Conservation (phyloP, 306 rosid species). For the Casuarina cunninghamiana region DNA sequence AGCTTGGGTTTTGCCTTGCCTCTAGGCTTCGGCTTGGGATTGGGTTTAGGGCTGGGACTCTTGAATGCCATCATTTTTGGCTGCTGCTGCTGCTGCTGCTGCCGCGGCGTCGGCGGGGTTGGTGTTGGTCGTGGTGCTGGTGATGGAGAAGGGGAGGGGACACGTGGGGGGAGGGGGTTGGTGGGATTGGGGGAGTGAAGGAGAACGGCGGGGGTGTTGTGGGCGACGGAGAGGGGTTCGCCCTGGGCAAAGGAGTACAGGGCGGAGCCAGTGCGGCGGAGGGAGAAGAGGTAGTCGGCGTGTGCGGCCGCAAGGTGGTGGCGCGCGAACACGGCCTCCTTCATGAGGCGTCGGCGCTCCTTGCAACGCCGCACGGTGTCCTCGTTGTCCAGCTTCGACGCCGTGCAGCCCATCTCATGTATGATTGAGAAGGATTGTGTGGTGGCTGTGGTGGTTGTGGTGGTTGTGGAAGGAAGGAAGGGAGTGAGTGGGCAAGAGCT, state of each 20-base stretch:
- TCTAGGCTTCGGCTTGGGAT: slow-evolving; percentile 51
- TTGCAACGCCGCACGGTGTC: slow-evolving; percentile 92
- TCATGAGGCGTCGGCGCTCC: slow-evolving; percentile 94
- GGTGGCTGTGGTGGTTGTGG: neutral
- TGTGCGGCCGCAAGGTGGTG: slow-evolving; percentile 96
- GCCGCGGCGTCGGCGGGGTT: slow-evolving; percentile 65
- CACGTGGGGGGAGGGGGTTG: slow-evolving; percentile 34
- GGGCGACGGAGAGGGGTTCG: slow-evolving; percentile 76
- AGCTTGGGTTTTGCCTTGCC: slow-evolving; percentile 55
- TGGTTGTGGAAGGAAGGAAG: neutral
- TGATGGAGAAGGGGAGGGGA: slow-evolving; percentile 50
- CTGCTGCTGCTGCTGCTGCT: slow-evolving; percentile 15
- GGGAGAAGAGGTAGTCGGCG: slow-evolving; percentile 91
- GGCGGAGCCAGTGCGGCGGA: slow-evolving; percentile 83
- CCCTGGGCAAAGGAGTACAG: slow-evolving; percentile 68
- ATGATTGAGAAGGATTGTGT: neutral
- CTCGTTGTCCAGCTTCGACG: slow-evolving; percentile 87
- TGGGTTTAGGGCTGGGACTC: slow-evolving; percentile 64
- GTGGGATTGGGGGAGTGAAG: slow-evolving; percentile 41
- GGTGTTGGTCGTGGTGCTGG: slow-evolving; percentile 55
- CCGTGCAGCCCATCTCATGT: slow-evolving; percentile 74
- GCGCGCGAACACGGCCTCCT: slow-evolving; percentile 77
- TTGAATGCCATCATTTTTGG: slow-evolving; percentile 47
- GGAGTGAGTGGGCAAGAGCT: neutral
- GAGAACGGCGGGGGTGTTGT: slow-evolving; percentile 81